A percentile compares a stretch with the other conserved stretches of the same genome.
phyloP scores from a whole-genome alignment of 257 asterid species.

The Solanum tacnaense region DNA sequence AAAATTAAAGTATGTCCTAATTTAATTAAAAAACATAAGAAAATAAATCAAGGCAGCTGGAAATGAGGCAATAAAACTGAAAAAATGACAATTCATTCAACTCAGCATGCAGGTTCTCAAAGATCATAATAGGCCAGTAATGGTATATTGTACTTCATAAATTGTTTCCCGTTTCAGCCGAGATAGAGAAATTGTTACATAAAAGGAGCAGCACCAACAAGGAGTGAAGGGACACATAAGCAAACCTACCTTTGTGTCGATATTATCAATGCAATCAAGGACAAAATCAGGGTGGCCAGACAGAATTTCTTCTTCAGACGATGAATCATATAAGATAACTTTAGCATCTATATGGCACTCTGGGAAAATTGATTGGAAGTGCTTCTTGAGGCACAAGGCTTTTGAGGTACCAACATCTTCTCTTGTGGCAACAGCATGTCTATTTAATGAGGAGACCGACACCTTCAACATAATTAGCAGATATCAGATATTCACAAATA shows the following conservation, averaged over 20 bases:
- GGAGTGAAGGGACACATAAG: background rate
- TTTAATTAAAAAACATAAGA: background rate
- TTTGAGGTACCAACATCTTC: conserved; percentile 92
- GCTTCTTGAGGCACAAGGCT: conserved; percentile 82
- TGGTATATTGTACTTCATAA: background rate
- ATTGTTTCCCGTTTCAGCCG: background rate
- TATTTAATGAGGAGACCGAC: conserved; percentile 88
- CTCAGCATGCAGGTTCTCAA: background rate
- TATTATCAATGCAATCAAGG: conserved; percentile 91
- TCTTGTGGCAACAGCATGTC: conserved; percentile 96
- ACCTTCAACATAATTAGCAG: conserved; percentile 36
- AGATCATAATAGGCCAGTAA: background rate
- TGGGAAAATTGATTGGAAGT: conserved; percentile 70
- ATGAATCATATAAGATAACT: conserved; percentile 71
- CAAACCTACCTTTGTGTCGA: conserved; percentile 77
- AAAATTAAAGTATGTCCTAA: background rate
- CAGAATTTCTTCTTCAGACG: conserved; percentile 86
- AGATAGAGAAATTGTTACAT: background rate
- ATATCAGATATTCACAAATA: background rate
- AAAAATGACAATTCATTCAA: background rate
- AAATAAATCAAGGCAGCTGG: background rate
- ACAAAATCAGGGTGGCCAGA: conserved; percentile 84
- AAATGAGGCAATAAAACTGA: background rate
- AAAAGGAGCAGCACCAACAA: background rate
- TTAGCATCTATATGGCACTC: conserved; percentile 86